phyloP scores from a whole-genome alignment of 352 stramenopile genomes.

The Phytophthora ramorum region DNA sequence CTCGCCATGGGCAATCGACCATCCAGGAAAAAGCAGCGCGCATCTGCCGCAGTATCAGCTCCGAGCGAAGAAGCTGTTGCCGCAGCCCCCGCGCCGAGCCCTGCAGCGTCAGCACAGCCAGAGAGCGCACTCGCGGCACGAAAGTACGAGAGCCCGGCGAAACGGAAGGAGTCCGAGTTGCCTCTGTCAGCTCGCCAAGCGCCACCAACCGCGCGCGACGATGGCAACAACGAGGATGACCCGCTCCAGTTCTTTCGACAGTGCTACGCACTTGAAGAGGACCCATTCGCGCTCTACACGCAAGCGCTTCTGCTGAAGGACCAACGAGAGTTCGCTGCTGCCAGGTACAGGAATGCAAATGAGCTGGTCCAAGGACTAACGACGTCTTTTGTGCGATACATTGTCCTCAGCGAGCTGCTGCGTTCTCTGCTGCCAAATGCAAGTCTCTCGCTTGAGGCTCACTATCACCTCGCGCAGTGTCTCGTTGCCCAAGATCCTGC shows the following conservation, averaged over 20 bases:
- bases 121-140: not conserved
- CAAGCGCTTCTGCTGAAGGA: conserved; percentile 54
- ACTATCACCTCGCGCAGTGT: conserved; percentile 56
- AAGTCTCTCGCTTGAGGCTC: conserved; percentile 38
- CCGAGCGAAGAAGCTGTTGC: not conserved
- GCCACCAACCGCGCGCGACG: conserved; percentile 19
- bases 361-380: not conserved
- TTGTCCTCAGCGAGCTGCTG: conserved; percentile 31
- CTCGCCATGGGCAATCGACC: conserved; percentile 37
- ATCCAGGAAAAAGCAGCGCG: conserved; percentile 21
- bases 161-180: conserved; percentile 2
- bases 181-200: conserved; percentile 12
- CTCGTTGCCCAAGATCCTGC: conserved; percentile 44
- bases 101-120: not conserved
- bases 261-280: conserved; percentile 22
- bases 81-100: not conserved
- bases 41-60: not conserved
- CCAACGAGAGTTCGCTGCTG: conserved; percentile 38
- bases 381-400: not conserved
- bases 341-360: conserved; percentile 29
- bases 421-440: conserved; percentile 27
- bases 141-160: not conserved
- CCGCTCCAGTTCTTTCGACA: conserved; percentile 37
- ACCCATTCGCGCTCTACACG: conserved; percentile 47
- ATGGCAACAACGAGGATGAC: conserved; percentile 19